Evolutionary conservation across 305 asterid species (phyloP).

Genomic region (Euphrasia arctica): DNA sequence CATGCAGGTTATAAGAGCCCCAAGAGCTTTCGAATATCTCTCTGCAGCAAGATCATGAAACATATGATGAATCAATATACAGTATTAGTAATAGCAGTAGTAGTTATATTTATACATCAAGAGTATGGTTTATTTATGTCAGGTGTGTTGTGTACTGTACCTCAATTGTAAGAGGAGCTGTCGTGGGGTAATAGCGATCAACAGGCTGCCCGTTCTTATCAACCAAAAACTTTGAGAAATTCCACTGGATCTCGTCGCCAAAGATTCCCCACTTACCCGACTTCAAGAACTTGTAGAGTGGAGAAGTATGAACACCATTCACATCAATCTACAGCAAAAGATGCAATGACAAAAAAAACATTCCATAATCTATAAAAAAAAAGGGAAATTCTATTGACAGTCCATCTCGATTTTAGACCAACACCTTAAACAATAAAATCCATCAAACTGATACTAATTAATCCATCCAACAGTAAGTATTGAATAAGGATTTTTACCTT

Average conservation of each 20-base stretch:
- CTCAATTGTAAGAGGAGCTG: constrained; percentile 80
- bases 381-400: not conserved
- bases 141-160: constrained; percentile 26
- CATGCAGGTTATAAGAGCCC: constrained; percentile 28
- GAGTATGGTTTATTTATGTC: not conserved
- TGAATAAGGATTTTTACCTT: constrained; percentile 42
- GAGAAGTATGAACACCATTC: constrained; percentile 59
- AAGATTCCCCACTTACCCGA: constrained; percentile 71
- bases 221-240: constrained; percentile 75
- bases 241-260: constrained; percentile 84
- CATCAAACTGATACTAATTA: not conserved
- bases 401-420: not conserved
- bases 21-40: constrained; percentile 46
- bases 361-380: not conserved
- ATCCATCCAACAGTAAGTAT: too few relatives aligned
- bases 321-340: constrained; percentile 55
- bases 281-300: constrained; percentile 75
- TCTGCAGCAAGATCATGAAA: constrained; percentile 32
- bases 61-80: constrained; percentile 1
- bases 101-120: not conserved
- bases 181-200: constrained; percentile 79
- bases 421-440: not conserved
- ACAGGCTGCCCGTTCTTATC: constrained; percentile 68
- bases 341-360: not conserved
- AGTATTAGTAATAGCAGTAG: too few relatives aligned